Evolutionary conservation across 495 filamentous ascomycete genomes (phyloP), one percentile per base, ranked within the genome.

Genomic region (Lichenothelia convexa): DNA sequence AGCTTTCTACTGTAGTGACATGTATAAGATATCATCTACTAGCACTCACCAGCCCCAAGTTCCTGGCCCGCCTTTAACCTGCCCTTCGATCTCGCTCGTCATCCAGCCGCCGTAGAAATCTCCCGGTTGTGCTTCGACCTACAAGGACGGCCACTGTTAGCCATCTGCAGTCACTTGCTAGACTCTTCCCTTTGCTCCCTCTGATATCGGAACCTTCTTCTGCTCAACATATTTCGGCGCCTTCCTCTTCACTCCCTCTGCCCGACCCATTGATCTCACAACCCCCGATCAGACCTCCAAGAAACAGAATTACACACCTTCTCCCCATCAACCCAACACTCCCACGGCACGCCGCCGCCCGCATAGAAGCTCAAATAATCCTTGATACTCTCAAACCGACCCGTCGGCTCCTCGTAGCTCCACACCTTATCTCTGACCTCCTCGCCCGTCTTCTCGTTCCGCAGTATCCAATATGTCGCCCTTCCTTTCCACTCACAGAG

Each of bases 21-120:
- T n/a, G n/a, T n/a, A n/a, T n/a, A n/a, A n/a, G n/a, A n/a, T n/a
- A n/a, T n/a, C n/a, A n/a, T n/a, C n/a, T n/a, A n/a, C n/a, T n/a
- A n/a, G n/a, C n/a, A n/a, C n/a, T n/a, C n/a, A 57, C 54, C 54
- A 57, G 23, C 56, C 53, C 45, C 48, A 51, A 15, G 60, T 67
- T 2, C 58, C 65, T 40, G 56, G 58, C 26, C 59, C 60, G 3
- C 64, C 65, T 53, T 71, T 71, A 9, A 69, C 57, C 2, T 55
- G 54, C 18, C 67, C 65, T 45, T 67, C 63, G 40, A 73, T 57
- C 29, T 73, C 67, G 41, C 55, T 59, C 19, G 67, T 71, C 33
- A 65, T 55, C 68, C 68, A 73, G 3, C 68, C 68, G 29, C 65
- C 68, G 46, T 71, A 71, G 41, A 67, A 73, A 43, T 71, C 68